A percentile compares a stretch with the other conserved stretches of the same genome.
These are phyloP conservation scores for Hymenoscyphus occultus DNA, from an alignment of 2,329 filamentous ascomycete genomes.

Conservation along the genomic window DNA sequence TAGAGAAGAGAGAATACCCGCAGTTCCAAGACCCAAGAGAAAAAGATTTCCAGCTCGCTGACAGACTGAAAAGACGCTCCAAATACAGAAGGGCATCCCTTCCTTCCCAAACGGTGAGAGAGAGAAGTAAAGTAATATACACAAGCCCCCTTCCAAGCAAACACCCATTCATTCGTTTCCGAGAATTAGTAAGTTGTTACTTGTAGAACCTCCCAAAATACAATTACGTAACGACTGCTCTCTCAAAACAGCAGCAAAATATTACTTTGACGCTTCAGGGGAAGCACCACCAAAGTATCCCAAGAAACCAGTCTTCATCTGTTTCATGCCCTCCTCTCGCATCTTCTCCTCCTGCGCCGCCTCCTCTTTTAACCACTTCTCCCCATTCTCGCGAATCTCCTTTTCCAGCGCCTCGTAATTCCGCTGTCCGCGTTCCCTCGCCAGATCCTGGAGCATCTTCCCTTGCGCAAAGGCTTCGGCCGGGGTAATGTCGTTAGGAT, in stretches of 20 bases:
- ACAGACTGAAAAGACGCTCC: no score
- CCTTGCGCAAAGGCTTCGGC: slow-evolving; percentile 81
- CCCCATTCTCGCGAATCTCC: slow-evolving; percentile 89
- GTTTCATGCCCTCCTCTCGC: slow-evolving; percentile 46
- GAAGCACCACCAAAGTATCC: slow-evolving; percentile 47
- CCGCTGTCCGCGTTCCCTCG: slow-evolving; percentile 84
- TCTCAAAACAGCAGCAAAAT: no score
- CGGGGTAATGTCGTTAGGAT: slow-evolving; percentile 56
- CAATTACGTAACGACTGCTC: no score
- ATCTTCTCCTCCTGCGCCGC: slow-evolving; percentile 52
- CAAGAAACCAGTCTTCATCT: slow-evolving; percentile 58
- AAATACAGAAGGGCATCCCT: no score
- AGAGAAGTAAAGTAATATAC: slow-evolving; percentile 6
- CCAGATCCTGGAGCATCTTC: slow-evolving; percentile 96
- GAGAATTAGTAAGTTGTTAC: no score
- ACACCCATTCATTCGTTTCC: no score
- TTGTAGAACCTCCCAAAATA: no score
- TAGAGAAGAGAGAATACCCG: no score
- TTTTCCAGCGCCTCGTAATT: slow-evolving; percentile 87
- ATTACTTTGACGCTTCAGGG: slow-evolving; percentile 6
- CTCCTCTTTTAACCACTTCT: slow-evolving; percentile 95
- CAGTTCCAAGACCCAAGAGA: no score
- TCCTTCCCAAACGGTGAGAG: no score
- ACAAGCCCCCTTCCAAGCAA: neutral
- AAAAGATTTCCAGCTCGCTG: no score